Evolutionary conservation across 495 filamentous ascomycete genomes (phyloP).

Genomic region (Penicillium tannophilum): DNA sequence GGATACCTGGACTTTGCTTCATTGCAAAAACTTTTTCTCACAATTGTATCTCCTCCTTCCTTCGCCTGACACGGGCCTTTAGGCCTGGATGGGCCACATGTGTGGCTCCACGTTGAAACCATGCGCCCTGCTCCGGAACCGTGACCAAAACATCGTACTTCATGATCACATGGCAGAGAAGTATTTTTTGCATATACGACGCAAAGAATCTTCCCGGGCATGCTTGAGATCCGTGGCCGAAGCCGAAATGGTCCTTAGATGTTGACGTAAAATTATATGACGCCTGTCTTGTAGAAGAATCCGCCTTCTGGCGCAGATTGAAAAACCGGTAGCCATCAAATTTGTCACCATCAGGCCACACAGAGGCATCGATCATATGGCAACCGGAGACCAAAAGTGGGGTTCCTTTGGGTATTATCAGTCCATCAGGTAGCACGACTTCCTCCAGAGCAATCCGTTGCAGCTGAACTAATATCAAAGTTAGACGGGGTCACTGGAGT

Average conservation of each 20-base stretch:
- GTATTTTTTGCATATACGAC: slow-evolving; percentile 50
- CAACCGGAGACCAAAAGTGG: background rate
- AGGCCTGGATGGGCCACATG: too few species aligned
- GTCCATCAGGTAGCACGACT: slow-evolving; percentile 9
- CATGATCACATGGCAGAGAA: slow-evolving; percentile 48
- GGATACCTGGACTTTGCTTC: too few species aligned
- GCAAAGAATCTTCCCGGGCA: slow-evolving; percentile 63
- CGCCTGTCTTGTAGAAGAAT: slow-evolving; percentile 15
- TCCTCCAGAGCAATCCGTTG: background rate
- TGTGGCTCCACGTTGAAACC: too few species aligned
- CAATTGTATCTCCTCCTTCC: too few species aligned
- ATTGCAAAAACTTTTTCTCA: too few species aligned
- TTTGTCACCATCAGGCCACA: slow-evolving; percentile 33
- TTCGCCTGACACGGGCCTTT: too few species aligned
- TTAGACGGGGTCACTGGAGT: background rate
- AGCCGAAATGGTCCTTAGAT: slow-evolving; percentile 44
- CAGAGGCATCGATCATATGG: background rate
- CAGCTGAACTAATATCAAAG: background rate
- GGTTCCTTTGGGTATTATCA: slow-evolving; percentile 5
- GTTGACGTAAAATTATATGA: slow-evolving; percentile 47
- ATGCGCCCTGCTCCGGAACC: background rate
- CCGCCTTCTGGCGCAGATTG: slow-evolving; percentile 40
- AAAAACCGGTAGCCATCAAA: slow-evolving; percentile 60
- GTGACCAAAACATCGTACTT: slow-evolving; percentile 49
- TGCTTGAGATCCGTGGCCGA: slow-evolving; percentile 50